Base-by-base conservation (phyloP, 2,329 filamentous ascomycete species). In the Cytospora schulzeri region DNA sequence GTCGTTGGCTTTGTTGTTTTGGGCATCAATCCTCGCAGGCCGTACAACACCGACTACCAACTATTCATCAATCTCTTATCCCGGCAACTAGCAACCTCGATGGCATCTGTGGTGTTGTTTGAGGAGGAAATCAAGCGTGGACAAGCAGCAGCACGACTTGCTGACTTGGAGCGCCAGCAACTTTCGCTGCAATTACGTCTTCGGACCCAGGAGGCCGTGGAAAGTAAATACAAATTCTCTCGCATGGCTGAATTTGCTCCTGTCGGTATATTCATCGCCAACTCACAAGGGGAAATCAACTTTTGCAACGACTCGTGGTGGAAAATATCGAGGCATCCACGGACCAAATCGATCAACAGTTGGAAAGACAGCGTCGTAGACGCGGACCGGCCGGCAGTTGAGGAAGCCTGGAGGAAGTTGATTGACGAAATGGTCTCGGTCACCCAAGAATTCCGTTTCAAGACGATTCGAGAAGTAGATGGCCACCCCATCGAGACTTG, bases 201-300 rank as follows among this genome's bases (percentile, higher is more conserved):
- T 22, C 79, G 85, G 35, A 88, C 86, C 0, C 82, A 85, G 69
- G 85, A 89, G 70, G 85, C 85, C 0, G 80, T 83, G 51, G 86
- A 89, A 70, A 87, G 87, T 72, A 91, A 95, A 73, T 88, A 90
- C 35, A 89, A 89, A 64, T 95, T 95, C 73, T 92, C 90, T 0
- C 83, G 91, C 53, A 93, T 95, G 90, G 91, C 91, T 2, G 91
- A 93, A 72, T 91, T 92, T 68, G 90, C 91, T 0, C 91, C 91
- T 0, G 91, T 93, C 1, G 92, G 91, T 31, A 89, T 96, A 78
- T 94, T 94, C 73, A 93, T 95, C 69, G 90, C 91, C n/a, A 85
- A 92, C 71, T 82, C 85, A 0, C 75, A 81, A 50, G 91, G 92
- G 4, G 79, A 83, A 28, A 91, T 95, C 70, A 91, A 85, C 12